Evolutionary conservation across 2,329 filamentous ascomycete species (phyloP).

Genomic region (Chaetomiaceae sp.): DNA sequence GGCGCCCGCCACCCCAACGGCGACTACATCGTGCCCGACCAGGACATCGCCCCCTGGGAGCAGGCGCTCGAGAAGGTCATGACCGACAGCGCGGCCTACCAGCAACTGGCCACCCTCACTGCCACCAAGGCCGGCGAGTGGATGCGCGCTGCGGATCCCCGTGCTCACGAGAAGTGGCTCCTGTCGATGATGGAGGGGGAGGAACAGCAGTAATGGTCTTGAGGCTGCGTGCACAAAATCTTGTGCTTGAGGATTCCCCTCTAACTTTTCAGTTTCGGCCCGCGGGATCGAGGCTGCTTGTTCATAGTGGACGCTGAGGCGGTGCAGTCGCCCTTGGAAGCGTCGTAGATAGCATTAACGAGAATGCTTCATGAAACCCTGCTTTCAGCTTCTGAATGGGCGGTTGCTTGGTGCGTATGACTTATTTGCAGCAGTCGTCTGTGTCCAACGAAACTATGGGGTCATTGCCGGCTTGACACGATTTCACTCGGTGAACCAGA

Average conservation of each 20-base stretch:
- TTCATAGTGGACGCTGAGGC: slow-evolving; percentile 6
- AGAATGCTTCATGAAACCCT: slow-evolving; percentile 8
- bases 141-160: slow-evolving; percentile 14
- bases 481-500: too few species aligned
- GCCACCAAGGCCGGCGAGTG: slow-evolving; percentile 17
- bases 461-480: too few species aligned
- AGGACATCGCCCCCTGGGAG: slow-evolving; percentile 21
- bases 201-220: not conserved
- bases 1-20: slow-evolving; percentile 17
- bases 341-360: slow-evolving; percentile 5
- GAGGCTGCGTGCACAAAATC: too few species aligned
- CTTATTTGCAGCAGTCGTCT: too few species aligned
- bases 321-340: not conserved
- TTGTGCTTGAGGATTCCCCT: too few species aligned
- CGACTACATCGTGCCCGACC: slow-evolving; percentile 21
- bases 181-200: slow-evolving; percentile 19
- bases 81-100: slow-evolving; percentile 15
- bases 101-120: slow-evolving; percentile 13
- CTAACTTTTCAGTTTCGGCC: not conserved
- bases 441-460: too few species aligned
- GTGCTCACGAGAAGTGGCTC: slow-evolving; percentile 23
- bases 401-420: not conserved
- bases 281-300: not conserved
- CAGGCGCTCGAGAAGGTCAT: slow-evolving; percentile 17
- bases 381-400: not conserved